These are phyloP conservation scores for Blastobotrys apis DNA, from an alignment of 1,139 yeast genomes.

Conservation along the genomic window DNA sequence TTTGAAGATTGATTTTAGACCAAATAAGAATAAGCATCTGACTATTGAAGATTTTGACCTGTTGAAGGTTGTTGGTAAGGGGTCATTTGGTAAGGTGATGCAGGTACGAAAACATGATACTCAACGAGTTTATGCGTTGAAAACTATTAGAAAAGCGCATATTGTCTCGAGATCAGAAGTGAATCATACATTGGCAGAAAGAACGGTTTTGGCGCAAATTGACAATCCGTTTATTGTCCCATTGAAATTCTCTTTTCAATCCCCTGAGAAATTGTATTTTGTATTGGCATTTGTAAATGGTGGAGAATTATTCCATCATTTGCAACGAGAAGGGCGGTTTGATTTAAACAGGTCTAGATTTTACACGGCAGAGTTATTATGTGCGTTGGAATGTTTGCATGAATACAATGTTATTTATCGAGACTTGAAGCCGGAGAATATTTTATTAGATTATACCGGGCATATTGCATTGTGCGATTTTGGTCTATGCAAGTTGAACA, in stretches of 20 bases:
- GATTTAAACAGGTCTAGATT: slow-evolving; percentile 85
- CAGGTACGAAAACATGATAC: slow-evolving; percentile 96
- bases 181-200: slow-evolving; percentile 91
- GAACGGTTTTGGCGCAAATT: slow-evolving; percentile 89
- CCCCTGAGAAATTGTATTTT: slow-evolving; percentile 87
- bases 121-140: slow-evolving; percentile 86
- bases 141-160: slow-evolving; percentile 89
- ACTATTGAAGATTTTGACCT: slow-evolving; percentile 89
- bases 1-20: slow-evolving; percentile 74
- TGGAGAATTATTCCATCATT: slow-evolving; percentile 92
- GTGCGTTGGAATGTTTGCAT: slow-evolving; percentile 89
- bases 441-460: slow-evolving; percentile 88
- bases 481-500: slow-evolving; percentile 90
- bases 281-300: slow-evolving; percentile 94
- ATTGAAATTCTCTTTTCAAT: slow-evolving; percentile 88
- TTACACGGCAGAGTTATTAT: slow-evolving; percentile 87
- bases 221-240: slow-evolving; percentile 98
- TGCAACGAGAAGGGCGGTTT: slow-evolving; percentile 87
- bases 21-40: slow-evolving; percentile 58
- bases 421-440: slow-evolving; percentile 94
- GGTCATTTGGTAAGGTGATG: slow-evolving; percentile 98
- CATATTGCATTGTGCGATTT: slow-evolving; percentile 97
- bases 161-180: slow-evolving; percentile 93
- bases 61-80: slow-evolving; percentile 92
- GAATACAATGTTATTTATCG: slow-evolving; percentile 88